Percentiles rank a stretch among this genome's conserved stretches.
These are phyloP conservation scores for Sungouiozyma ichnusensis DNA, from an alignment of 805 yeast genomes.

Conservation along the genomic window DNA sequence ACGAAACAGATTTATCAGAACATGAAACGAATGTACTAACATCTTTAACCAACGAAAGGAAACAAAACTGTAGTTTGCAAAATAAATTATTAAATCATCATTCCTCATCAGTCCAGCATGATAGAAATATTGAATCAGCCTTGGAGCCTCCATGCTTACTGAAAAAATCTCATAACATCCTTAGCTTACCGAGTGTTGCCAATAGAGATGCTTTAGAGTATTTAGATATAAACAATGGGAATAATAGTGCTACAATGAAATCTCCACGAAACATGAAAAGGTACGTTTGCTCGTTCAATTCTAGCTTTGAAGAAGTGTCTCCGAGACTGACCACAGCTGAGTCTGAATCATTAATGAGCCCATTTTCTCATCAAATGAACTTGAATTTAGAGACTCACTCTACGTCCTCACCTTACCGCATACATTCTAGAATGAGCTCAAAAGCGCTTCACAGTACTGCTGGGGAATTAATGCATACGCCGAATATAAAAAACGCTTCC, in stretches of 20 bases:
- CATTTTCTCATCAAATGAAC: not conserved
- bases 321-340: slow-evolving; percentile 10
- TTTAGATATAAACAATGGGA: not conserved
- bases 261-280: slow-evolving; percentile 21
- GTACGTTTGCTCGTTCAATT: slow-evolving; percentile 27
- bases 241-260: slow-evolving; percentile 1
- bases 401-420: slow-evolving; percentile 2
- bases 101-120: not conserved
- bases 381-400: not conserved
- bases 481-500: slow-evolving; percentile 11
- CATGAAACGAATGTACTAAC: not conserved
- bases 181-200: slow-evolving; percentile 6
- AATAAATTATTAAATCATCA: not conserved
- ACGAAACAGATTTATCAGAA: not conserved
- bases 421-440: not conserved
- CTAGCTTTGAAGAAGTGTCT: slow-evolving; percentile 25
- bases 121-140: not conserved
- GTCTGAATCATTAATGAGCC: slow-evolving; percentile 2
- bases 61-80: not conserved
- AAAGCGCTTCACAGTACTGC: slow-evolving; percentile 1
- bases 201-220: not conserved
- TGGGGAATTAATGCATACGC: slow-evolving; percentile 12
- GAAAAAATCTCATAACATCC: slow-evolving; percentile 12
- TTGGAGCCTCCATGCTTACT: slow-evolving; percentile 10
- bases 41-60: not conserved